A percentile compares a stretch with the other conserved stretches of the same genome.
These are phyloP conservation scores for Castanea mollissima DNA, from an alignment of 306 rosid species.

Conservation along the genomic window DNA sequence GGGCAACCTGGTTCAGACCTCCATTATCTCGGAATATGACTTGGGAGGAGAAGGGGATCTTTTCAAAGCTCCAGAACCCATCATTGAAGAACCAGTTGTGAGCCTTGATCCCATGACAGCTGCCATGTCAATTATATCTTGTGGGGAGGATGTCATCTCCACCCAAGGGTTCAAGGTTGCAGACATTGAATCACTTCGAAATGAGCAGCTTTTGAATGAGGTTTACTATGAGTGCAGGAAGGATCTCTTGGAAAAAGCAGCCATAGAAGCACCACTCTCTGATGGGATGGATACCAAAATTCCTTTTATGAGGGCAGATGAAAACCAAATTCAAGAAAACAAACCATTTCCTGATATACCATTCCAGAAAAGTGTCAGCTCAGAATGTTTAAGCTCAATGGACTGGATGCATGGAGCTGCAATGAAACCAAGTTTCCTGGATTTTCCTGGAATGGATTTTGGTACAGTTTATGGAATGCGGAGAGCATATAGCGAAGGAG, in stretches of 20 bases:
- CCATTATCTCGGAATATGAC: constrained; percentile 75
- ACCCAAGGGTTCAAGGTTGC: constrained; percentile 61
- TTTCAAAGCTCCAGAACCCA: constrained; percentile 90
- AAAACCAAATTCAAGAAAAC: constrained; percentile 52
- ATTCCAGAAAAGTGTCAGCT: constrained; percentile 69
- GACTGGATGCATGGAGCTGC: constrained; percentile 72
- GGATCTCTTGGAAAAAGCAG: constrained; percentile 76
- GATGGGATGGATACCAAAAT: constrained; percentile 68
- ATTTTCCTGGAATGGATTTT: constrained; percentile 67
- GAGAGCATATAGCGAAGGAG: constrained; percentile 89
- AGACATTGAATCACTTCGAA: constrained; percentile 72
- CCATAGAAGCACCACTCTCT: constrained; percentile 46
- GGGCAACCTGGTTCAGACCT: constrained; percentile 55
- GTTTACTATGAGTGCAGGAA: constrained; percentile 72
- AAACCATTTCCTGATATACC: constrained; percentile 44
- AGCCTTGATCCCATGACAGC: constrained; percentile 67
- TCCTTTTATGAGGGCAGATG: constrained; percentile 47
- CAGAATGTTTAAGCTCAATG: constrained; percentile 68
- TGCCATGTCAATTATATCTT: constrained; percentile 75
- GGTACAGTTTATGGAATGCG: constrained; percentile 75
- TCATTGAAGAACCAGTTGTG: constrained; percentile 59
- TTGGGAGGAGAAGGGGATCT: constrained; percentile 92
- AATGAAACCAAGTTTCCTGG: constrained; percentile 56
- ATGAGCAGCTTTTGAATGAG: constrained; percentile 79
- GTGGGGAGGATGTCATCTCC: constrained; percentile 64